Evolutionary conservation across 2,329 filamentous ascomycete genomes (phyloP), one percentile per base, ranked within the genome.

Genomic region (Arthrinium phaeospermum): DNA sequence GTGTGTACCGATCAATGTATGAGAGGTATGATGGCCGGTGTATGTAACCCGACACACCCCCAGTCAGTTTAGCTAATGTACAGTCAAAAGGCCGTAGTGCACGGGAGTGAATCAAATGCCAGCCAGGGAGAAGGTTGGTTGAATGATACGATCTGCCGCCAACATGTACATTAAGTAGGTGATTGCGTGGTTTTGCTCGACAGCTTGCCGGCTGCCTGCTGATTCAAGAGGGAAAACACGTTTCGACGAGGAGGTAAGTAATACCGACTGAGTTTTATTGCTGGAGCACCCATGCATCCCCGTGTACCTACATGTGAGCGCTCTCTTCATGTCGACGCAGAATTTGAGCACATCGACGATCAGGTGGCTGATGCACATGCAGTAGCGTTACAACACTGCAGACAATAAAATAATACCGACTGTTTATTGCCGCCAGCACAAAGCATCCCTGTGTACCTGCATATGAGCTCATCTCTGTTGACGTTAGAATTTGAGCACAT

Each of bases 351-450:
- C 57, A 64, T 64, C 34, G 34, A 37, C 57, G 57, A 64, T 64
- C 57, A 64, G 30, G 57, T 64, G 57, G 57, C 57, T 41, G 57
- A n/a, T 64, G 57, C 30, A 64, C 57, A 64, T 64, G 57, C 57
- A 64, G 30, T 64, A 64, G 57, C 34, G 57, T 41, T 41, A 64
- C 57, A 41, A 64, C 57, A 64, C 53, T 61, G 53, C 53, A 61
- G 27, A 37, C 27, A 22, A 61, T 61, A 22, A 64, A 16, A 61
- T 37, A 41, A 41, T n/a, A 12, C 7, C 16, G 16, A 34, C 30
- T 22, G 19, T 4, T n/a, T 64, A 24, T 24, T 53, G 24, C n/a
- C 51, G 24, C n/a, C n/a, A n/a, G n/a, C n/a, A n/a, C n/a, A n/a
- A n/a, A n/a, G n/a, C n/a, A n/a, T n/a, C n/a, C n/a, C n/a, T n/a